phyloP scores from a whole-genome alignment of 1,284 basidiomycete genomes.

The Sanguinoderma infundibulare region DNA sequence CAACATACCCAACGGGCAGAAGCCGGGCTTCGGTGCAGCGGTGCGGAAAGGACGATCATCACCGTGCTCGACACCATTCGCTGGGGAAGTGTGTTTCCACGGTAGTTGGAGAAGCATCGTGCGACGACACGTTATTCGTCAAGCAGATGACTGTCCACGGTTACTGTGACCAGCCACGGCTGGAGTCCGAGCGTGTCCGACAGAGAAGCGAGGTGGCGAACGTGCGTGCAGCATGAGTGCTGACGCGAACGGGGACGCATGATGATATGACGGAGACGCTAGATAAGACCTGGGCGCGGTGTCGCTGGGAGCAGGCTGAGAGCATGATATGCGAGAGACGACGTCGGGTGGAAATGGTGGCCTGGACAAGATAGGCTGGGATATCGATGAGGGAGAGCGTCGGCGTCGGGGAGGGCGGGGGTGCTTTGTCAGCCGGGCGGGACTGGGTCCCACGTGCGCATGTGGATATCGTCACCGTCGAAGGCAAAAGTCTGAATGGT shows the following conservation, averaged over 20 bases:
- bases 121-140: conserved; percentile 21
- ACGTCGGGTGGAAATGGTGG: neutral
- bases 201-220: conserved; percentile 22
- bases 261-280: neutral
- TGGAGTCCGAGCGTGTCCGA: conserved; percentile 18
- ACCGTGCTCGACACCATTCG: conserved; percentile 29
- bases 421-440: conserved; percentile 22
- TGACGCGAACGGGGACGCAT: conserved; percentile 8
- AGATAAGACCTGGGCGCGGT: neutral
- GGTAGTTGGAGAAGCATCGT: conserved; percentile 15
- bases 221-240: conserved; percentile 25
- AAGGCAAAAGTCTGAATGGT: conserved; percentile 23
- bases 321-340: neutral
- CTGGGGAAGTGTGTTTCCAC: conserved; percentile 18
- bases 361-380: neutral
- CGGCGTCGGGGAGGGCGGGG: conserved; percentile 2
- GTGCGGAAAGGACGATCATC: conserved; percentile 11
- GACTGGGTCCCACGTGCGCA: conserved; percentile 24
- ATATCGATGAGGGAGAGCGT: neutral
- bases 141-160: conserved; percentile 19
- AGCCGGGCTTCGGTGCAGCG: neutral
- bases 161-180: conserved; percentile 6
- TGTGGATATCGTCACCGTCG: conserved; percentile 23
- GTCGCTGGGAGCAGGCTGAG: neutral
- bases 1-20: neutral